phyloP scores from a whole-genome alignment of 495 filamentous ascomycete species.

The Penicillium canariense region DNA sequence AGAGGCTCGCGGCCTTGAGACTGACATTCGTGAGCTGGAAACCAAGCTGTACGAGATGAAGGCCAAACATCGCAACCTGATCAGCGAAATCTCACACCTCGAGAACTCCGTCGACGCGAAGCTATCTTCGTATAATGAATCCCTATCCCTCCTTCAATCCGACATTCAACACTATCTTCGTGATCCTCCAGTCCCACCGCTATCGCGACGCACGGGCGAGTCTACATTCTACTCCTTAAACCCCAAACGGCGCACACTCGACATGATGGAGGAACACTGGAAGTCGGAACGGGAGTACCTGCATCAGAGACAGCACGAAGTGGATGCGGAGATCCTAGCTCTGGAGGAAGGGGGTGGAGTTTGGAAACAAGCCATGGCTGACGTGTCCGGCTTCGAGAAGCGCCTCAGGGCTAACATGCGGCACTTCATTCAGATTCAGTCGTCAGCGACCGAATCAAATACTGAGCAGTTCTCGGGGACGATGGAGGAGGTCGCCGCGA shows the following conservation, averaged over 20 bases:
- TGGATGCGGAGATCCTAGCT: constrained; percentile 68
- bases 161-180: constrained; percentile 44
- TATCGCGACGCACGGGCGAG: constrained; percentile 25
- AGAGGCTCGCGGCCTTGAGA: constrained; percentile 52
- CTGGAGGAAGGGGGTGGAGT: constrained; percentile 79
- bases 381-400: constrained; percentile 69
- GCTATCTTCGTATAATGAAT: constrained; percentile 57
- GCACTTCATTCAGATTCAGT: constrained; percentile 27
- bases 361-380: constrained; percentile 68
- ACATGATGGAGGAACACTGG: constrained; percentile 79
- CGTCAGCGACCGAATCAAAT: constrained; percentile 17
- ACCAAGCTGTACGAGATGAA: constrained; percentile 66
- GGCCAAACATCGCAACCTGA: constrained; percentile 58
- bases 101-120: constrained; percentile 62
- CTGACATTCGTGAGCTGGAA: constrained; percentile 64
- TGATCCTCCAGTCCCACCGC: constrained; percentile 46
- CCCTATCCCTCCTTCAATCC: constrained; percentile 53
- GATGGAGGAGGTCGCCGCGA: constrained; percentile 31
- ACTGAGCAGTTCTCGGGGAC: constrained; percentile 8
- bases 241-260: constrained; percentile 66
- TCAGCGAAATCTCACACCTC: constrained; percentile 58
- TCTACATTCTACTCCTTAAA: constrained; percentile 54
- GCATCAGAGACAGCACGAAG: constrained; percentile 53
- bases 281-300: constrained; percentile 59
- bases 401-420: constrained; percentile 57